Percentiles rank a stretch among this genome's conserved stretches.
Evolutionary conservation across 2,329 filamentous ascomycete species (phyloP).

Genomic region (Fusarium annulatum): DNA sequence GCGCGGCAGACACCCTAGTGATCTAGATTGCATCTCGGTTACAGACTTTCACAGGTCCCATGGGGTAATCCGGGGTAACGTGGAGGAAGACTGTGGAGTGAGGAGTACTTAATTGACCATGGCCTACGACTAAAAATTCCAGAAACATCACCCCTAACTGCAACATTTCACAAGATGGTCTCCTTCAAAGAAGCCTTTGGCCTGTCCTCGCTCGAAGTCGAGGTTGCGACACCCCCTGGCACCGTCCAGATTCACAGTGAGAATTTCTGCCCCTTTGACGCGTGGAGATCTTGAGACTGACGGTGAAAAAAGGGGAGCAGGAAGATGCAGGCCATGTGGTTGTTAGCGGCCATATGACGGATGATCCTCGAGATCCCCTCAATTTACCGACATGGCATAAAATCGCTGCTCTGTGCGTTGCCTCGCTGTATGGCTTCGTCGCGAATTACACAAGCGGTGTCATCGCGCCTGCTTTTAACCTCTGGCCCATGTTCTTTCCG

Average conservation of each 20-base stretch:
- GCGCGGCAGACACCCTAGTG: too few relatives aligned
- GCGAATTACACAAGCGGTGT: constrained; percentile 49
- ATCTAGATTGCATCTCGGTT: constrained; percentile 1
- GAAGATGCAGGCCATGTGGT: background rate
- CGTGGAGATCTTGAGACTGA: background rate
- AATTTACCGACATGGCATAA: constrained; percentile 52
- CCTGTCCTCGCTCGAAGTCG: constrained; percentile 18
- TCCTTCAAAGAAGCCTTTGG: constrained; percentile 21
- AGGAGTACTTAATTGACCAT: constrained; percentile 12
- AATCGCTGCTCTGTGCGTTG: constrained; percentile 40
- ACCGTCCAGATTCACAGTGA: constrained; percentile 21
- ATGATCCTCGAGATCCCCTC: constrained; percentile 51
- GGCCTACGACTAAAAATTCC: background rate
- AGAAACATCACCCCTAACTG: background rate
- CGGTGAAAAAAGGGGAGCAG: background rate
- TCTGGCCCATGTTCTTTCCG: constrained; percentile 49
- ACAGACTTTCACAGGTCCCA: background rate
- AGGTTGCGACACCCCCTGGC: constrained; percentile 22
- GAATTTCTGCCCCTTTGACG: background rate
- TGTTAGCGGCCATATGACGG: background rate
- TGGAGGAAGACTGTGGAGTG: background rate
- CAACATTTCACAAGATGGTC: background rate
- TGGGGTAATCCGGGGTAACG: constrained; percentile 29
- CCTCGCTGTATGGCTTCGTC: constrained; percentile 49
- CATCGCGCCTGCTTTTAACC: constrained; percentile 48